These are phyloP conservation scores for Coemansia umbellata DNA, from an alignment of 192 early-diverging fungal genomes.

Conservation along the genomic window DNA sequence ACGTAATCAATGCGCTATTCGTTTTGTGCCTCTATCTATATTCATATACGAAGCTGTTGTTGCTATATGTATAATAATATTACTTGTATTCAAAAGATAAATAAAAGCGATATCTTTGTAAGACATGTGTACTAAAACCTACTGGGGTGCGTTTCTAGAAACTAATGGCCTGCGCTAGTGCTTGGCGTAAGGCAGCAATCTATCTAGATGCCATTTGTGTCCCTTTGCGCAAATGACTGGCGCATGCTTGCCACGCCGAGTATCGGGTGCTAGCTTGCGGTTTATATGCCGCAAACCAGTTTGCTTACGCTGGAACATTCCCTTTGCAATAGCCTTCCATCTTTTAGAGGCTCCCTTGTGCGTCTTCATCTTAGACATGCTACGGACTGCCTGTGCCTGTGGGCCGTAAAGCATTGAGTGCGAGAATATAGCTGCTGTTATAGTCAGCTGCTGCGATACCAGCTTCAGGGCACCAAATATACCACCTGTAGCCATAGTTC, in stretches of 20 bases:
- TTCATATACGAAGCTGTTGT: too few species aligned
- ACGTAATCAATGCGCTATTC: too few species aligned
- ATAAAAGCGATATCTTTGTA: not conserved
- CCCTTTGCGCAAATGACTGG: constrained; percentile 38
- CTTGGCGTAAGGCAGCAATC: constrained; percentile 36
- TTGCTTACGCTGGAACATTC: constrained; percentile 39
- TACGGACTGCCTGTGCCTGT: constrained; percentile 39
- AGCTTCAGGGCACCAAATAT: constrained; percentile 18
- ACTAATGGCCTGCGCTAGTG: too few species aligned
- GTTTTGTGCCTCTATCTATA: too few species aligned
- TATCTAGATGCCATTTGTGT: constrained; percentile 43
- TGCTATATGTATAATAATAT: too few species aligned
- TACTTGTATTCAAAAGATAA: too few species aligned
- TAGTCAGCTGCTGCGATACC: constrained; percentile 13
- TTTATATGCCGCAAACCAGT: constrained; percentile 40
- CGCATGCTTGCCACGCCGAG: constrained; percentile 42
- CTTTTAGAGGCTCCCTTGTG: constrained; percentile 49
- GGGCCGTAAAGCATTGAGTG: constrained; percentile 24
- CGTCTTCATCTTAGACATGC: constrained; percentile 50
- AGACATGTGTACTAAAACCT: too few species aligned
- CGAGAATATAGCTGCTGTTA: not conserved
- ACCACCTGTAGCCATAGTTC: too few species aligned
- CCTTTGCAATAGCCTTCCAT: constrained; percentile 47
- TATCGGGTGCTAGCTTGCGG: constrained; percentile 29
- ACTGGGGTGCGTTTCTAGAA: too few species aligned